Percentiles rank a stretch among this genome's conserved stretches.
Evolutionary conservation across 345 rosid species (phyloP).

Genomic region (Tarenaya hassleriana): DNA sequence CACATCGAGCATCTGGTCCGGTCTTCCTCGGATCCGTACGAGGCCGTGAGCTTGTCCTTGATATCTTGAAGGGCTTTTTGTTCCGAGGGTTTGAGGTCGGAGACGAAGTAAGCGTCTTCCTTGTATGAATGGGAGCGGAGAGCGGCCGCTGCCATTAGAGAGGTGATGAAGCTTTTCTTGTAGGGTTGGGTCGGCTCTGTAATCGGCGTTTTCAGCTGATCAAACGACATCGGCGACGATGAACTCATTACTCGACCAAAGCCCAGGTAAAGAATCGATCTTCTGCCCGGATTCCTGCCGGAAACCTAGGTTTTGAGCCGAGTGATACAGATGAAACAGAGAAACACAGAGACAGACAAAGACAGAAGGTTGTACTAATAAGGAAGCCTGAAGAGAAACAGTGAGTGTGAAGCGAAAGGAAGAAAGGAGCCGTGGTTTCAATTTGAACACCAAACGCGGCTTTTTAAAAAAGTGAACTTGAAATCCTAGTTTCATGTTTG

Average conservation of each 20-base stretch:
- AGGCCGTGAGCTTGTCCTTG: conserved; percentile 45
- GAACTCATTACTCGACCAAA: conserved; percentile 40
- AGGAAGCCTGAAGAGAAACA: conserved; percentile 7
- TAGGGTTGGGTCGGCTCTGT: conserved; percentile 27
- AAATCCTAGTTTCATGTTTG: too few species aligned
- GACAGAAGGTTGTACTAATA: conserved; percentile 24
- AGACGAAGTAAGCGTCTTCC: conserved; percentile 77
- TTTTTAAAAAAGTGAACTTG: conserved; percentile 24
- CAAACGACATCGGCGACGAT: conserved; percentile 38
- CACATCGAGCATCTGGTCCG: conserved; percentile 45
- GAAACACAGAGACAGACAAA: not conserved
- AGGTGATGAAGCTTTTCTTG: conserved; percentile 67
- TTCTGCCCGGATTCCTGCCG: too few species aligned
- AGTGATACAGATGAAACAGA: not conserved
- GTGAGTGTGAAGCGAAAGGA: conserved; percentile 25
- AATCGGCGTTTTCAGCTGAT: conserved; percentile 31
- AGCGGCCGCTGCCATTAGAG: conserved; percentile 70
- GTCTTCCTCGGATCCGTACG: conserved; percentile 22
- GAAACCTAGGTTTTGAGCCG: not conserved
- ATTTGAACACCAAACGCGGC: conserved; percentile 33
- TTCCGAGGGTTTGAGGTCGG: conserved; percentile 70
- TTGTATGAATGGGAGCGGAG: conserved; percentile 65
- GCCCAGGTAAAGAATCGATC: too few species aligned
- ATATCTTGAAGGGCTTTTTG: conserved; percentile 70
- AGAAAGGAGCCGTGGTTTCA: conserved; percentile 30